phyloP scores from a whole-genome alignment of 1,284 basidiomycete genomes.

The Bjerkandera adusta region DNA sequence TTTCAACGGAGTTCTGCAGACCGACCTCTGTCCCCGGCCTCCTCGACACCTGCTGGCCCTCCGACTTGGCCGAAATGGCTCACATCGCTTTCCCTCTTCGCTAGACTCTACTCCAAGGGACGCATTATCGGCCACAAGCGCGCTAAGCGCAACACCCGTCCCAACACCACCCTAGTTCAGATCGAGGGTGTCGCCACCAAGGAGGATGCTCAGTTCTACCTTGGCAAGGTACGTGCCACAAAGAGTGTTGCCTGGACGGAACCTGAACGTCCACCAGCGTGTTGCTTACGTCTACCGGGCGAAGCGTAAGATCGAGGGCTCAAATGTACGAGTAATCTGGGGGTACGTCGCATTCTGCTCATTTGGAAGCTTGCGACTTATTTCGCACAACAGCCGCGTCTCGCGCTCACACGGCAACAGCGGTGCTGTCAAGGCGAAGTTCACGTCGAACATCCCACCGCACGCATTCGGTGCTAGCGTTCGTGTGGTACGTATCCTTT shows the following conservation, averaged over 20 bases:
- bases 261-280: slow-evolving; percentile 51
- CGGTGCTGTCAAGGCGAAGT: slow-evolving; percentile 98
- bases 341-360: slow-evolving; percentile 54
- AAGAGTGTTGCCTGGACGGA: neutral
- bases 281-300: slow-evolving; percentile 98
- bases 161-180: slow-evolving; percentile 95
- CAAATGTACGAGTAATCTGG: slow-evolving; percentile 96
- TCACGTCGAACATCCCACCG: slow-evolving; percentile 94
- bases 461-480: slow-evolving; percentile 93
- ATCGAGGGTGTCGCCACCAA: slow-evolving; percentile 95
- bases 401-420: slow-evolving; percentile 93
- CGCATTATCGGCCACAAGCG: slow-evolving; percentile 98
- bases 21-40: slow-evolving; percentile 1
- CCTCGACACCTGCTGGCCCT: slow-evolving; percentile 7
- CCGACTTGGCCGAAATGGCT: slow-evolving; percentile 14
- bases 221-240: slow-evolving; percentile 82
- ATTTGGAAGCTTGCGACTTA: neutral
- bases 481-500: slow-evolving; percentile 74
- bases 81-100: slow-evolving; percentile 12
- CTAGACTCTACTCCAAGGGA: slow-evolving; percentile 95
- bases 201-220: slow-evolving; percentile 97
- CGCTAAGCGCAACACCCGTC: slow-evolving; percentile 93
- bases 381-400: slow-evolving; percentile 59
- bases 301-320: slow-evolving; percentile 89
- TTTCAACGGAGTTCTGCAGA: slow-evolving; percentile 8